Conservation (phyloP, 805 yeast species). For the Wickerhamomyces subpelliculosus region DNA sequence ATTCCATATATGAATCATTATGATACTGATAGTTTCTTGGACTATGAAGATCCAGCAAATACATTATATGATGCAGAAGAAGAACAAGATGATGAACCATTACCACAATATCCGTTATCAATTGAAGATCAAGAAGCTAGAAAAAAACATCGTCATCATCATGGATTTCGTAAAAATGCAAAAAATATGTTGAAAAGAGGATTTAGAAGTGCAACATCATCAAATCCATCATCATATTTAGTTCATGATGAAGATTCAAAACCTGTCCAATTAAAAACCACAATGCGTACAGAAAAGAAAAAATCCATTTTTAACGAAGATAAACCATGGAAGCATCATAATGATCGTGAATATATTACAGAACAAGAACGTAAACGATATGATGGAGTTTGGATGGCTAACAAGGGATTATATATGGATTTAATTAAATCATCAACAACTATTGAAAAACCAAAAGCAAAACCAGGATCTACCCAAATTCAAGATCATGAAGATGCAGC, state of each 20-base stretch:
- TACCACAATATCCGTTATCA: constrained; percentile 18
- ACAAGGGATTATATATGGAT: constrained; percentile 58
- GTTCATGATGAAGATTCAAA: constrained; percentile 1
- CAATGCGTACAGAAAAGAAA: constrained; percentile 20
- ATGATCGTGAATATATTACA: constrained; percentile 42
- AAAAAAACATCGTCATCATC: constrained; percentile 5
- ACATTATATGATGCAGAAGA: constrained; percentile 2
- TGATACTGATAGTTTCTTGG: constrained; percentile 1
- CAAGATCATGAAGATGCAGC: constrained; percentile 19
- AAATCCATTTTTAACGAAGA: constrained; percentile 62
- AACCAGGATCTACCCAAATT: constrained; percentile 3
- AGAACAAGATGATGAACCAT: constrained; percentile 9
- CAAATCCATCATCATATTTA: not conserved
- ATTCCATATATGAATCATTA: not conserved
- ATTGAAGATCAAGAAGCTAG: constrained; percentile 2
- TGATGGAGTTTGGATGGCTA: constrained; percentile 92
- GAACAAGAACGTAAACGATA: constrained; percentile 77
- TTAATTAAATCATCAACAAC: constrained; percentile 11
- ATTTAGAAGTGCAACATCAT: constrained; percentile 8
- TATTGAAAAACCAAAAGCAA: no score
- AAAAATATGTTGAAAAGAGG: constrained; percentile 19
- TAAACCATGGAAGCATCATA: constrained; percentile 91
- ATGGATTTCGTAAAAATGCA: constrained; percentile 17
- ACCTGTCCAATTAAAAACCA: constrained; percentile 19
- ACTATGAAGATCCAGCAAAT: not conserved